A percentile compares a stretch with the other conserved stretches of the same genome.
Evolutionary conservation across 1,284 basidiomycete species (phyloP).

Genomic region (Austroboletus niveus): DNA sequence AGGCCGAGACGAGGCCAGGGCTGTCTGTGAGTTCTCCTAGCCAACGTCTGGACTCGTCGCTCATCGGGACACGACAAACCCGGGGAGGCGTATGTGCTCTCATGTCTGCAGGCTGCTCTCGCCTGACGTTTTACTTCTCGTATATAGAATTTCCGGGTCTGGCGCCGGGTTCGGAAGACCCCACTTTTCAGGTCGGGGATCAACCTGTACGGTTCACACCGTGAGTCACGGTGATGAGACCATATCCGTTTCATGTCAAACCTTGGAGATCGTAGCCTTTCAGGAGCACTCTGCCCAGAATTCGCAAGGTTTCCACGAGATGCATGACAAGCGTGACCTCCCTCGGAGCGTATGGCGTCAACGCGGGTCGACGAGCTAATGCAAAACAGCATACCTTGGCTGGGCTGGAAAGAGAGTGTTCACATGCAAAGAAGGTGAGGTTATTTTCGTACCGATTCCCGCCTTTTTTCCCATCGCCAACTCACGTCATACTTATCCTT

Average conservation of each 20-base stretch:
- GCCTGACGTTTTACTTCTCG: background rate
- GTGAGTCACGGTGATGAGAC: constrained; percentile 4
- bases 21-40: background rate
- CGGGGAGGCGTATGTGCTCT: background rate
- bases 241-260: background rate
- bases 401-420: constrained; percentile 20
- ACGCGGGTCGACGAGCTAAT: background rate
- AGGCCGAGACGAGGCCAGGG: background rate
- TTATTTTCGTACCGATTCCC: background rate
- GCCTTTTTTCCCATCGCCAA: background rate
- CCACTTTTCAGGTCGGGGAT: constrained; percentile 13
- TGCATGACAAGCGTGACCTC: constrained; percentile 1
- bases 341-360: no score
- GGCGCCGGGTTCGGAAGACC: constrained; percentile 13
- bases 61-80: background rate
- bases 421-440: constrained; percentile 16
- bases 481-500: background rate
- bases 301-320: background rate
- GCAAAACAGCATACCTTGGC: constrained; percentile 17
- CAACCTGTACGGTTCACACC: constrained; percentile 8
- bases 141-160: background rate
- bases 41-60: background rate
- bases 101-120: background rate
- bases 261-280: constrained; percentile 9
- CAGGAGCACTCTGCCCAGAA: constrained; percentile 16